Base-by-base conservation (phyloP, 805 yeast species). In the Barnettozyma botsteinii region DNA sequence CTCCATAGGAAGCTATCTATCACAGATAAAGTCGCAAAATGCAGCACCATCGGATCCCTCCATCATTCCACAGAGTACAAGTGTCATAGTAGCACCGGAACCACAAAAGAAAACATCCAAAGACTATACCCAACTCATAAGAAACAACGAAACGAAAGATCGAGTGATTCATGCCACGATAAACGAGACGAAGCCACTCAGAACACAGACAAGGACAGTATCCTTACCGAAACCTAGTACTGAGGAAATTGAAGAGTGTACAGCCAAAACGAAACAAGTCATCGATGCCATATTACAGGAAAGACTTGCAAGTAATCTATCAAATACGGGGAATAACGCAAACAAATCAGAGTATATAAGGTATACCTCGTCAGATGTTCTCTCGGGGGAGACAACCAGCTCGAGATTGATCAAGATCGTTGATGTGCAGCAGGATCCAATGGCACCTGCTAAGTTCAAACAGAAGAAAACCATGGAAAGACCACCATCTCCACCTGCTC, bases 381-480 rank as follows among this genome's bases (percentile, higher is more conserved):
- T 65, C 20, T 56, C 64, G 9, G 61, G 57, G 14, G 48, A 53
- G 5, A 38, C 51, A 5, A 53, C 53, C 12, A 56, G 53, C 31
- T 66, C 66, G 43, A 61, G 85, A 41, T 63, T 71, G 4, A 72
- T 88, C 21, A 79, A 79, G 51, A 77, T 89, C 31, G 77, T 79
- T 12, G 85, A 81, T 40, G 73, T 68, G 33, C 72, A 78, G 45
- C 70, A 73, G 34, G 98, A 91, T 62, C 98, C 98, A 0, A 72
- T 89, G 73, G 77, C 85, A 26, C 96, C 96, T 0, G 79, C 89
- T 0, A 77, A 78, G 41, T 79, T 81, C 62, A 81, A 79, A 54
- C 67, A 62, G 33, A 70, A 82, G 40, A 77, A 87, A 27, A 81
- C 82, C 46, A 78, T 84, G 23, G 83, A 93, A 5, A 79, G 76